phyloP scores from a whole-genome alignment of 176 grass and related monocot genomes.

The Avena sativa region DNA sequence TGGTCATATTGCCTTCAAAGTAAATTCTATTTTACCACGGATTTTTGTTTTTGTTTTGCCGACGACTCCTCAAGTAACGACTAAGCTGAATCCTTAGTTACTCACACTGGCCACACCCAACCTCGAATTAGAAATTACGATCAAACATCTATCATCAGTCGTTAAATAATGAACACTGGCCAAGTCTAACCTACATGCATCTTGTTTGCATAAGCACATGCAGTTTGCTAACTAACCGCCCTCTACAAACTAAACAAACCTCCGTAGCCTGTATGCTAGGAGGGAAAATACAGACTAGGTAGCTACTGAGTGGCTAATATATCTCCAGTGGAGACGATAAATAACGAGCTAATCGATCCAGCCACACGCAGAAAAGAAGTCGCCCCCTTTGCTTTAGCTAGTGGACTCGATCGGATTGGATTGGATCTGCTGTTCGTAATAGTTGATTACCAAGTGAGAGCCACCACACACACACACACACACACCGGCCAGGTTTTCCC shows the following conservation, averaged over 20 bases:
- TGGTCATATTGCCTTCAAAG: neutral
- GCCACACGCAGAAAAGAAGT: neutral
- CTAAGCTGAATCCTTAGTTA: neutral
- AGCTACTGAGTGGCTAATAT: neutral
- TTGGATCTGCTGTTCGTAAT: constrained; percentile 31
- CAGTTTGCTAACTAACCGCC: neutral
- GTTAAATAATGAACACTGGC: neutral
- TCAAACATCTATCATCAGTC: neutral
- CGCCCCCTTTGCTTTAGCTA: constrained; percentile 40
- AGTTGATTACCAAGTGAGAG: constrained; percentile 13
- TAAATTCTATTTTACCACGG: neutral
- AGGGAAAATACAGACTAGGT: neutral
- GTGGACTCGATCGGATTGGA: constrained; percentile 34
- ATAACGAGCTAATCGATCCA: constrained; percentile 32
- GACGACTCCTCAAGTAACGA: neutral
- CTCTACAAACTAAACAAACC: constrained; percentile 4
- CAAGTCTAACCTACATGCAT: constrained; percentile 1
- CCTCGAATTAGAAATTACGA: neutral
- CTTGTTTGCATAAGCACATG: constrained; percentile 35
- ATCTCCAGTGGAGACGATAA: constrained; percentile 32
- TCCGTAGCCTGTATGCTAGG: neutral
- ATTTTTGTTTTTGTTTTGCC: too few species aligned
- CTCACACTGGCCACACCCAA: neutral
- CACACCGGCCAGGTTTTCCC: constrained; percentile 2
- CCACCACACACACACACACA: constrained; percentile 4